Evolutionary conservation across 2,329 filamentous ascomycete species (phyloP).

Genomic region (Tolypocladium amazonense): DNA sequence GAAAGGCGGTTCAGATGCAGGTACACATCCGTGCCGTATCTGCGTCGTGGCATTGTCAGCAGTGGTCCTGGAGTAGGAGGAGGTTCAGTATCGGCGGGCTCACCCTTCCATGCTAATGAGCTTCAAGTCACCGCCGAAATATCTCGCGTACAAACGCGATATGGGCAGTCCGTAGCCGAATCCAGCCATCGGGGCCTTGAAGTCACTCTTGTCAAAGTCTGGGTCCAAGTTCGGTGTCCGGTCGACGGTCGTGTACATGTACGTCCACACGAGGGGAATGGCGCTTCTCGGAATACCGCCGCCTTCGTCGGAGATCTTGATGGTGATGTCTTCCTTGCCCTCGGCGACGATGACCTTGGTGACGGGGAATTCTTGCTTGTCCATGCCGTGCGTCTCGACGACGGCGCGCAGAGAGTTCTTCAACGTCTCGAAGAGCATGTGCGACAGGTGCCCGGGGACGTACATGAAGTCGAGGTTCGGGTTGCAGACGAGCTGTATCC

Average conservation of each 20-base stretch:
- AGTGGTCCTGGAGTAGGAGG: background rate
- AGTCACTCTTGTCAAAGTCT: slow-evolving; percentile 97
- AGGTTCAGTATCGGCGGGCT: slow-evolving; percentile 22
- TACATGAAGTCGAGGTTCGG: slow-evolving; percentile 98
- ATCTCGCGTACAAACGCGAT: slow-evolving; percentile 84
- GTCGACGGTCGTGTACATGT: slow-evolving; percentile 99
- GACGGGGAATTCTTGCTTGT: slow-evolving; percentile 91
- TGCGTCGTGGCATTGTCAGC: slow-evolving; percentile 21
- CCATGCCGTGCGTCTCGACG: slow-evolving; percentile 87
- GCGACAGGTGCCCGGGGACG: slow-evolving; percentile 93
- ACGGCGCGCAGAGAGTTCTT: slow-evolving; percentile 97
- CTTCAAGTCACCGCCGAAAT: slow-evolving; percentile 95
- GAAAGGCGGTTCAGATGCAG: slow-evolving; percentile 93
- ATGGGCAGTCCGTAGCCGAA: slow-evolving; percentile 98
- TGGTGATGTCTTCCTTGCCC: slow-evolving; percentile 96
- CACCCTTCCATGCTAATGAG: slow-evolving; percentile 99
- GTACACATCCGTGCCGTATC: slow-evolving; percentile 97
- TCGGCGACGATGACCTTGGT: slow-evolving; percentile 97
- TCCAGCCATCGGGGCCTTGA: slow-evolving; percentile 98
- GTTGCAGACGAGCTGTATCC: slow-evolving; percentile 92
- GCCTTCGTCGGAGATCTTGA: slow-evolving; percentile 95
- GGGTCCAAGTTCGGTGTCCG: slow-evolving; percentile 90
- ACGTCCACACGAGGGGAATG: slow-evolving; percentile 98
- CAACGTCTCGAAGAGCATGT: slow-evolving; percentile 98
- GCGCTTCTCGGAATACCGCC: slow-evolving; percentile 87